Evolutionary conservation across 192 early-diverging fungal species (phyloP).

Genomic region (Backusella mclennaniae): DNA sequence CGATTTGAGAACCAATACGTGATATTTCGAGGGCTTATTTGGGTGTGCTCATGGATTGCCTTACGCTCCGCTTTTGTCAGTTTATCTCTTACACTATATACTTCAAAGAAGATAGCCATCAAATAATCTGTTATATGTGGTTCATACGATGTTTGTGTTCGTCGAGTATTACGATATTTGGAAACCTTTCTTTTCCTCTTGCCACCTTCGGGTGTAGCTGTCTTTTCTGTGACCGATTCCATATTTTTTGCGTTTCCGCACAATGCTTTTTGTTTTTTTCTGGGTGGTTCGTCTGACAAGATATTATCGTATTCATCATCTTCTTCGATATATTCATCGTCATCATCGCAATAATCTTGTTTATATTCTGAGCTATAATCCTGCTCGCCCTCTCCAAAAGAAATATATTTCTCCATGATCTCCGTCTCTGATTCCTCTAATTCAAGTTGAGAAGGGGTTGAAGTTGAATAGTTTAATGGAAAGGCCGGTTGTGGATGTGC

Average conservation of each 20-base stretch:
- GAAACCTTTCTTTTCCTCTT: not conserved
- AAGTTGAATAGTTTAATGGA: too few relatives aligned
- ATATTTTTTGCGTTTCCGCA: not conserved
- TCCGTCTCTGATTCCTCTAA: not conserved
- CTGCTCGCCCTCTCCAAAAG: not conserved
- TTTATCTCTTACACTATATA: conserved; percentile 28
- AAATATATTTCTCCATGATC: not conserved
- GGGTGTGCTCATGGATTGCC: conserved; percentile 14
- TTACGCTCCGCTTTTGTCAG: conserved; percentile 28
- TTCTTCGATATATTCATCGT: not conserved
- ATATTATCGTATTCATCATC: not conserved
- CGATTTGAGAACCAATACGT: conserved; percentile 41
- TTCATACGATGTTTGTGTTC: conserved; percentile 31
- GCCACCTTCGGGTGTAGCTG: not conserved
- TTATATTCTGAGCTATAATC: not conserved
- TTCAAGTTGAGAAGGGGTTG: too few relatives aligned
- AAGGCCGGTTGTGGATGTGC: too few relatives aligned
- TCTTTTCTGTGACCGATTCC: not conserved
- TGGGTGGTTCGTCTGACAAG: not conserved
- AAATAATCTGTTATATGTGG: conserved; percentile 20
- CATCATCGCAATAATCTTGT: not conserved
- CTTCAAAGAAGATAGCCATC: conserved; percentile 23
- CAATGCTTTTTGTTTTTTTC: not conserved
- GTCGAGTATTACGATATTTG: not conserved
- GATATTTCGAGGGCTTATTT: conserved; percentile 27